Evolutionary conservation across 2,329 filamentous ascomycete genomes (phyloP), one percentile per base, ranked within the genome.

Genomic region (Didymella glomerata): DNA sequence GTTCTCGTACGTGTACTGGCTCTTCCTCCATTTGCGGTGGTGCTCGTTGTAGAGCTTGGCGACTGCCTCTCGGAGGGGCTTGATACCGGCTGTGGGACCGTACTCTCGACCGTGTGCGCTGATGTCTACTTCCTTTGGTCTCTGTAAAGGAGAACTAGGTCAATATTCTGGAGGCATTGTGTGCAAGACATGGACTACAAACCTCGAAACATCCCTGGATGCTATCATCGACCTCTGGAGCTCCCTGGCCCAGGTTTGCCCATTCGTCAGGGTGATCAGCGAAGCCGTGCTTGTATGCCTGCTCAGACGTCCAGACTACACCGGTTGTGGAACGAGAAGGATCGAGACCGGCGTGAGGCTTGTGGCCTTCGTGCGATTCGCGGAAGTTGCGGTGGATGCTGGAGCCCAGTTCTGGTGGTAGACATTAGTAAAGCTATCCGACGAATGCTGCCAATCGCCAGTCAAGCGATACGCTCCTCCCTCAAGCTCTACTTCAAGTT

Each of bases 1-100:
- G 77, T 98, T 98, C 83, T 98, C 94, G 90, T 92, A 97, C 6
- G 91, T 96, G 78, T 98, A 98, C 80, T 96, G 85, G 78, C 90
- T 94, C 11, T 88, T 84, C 81, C 95, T 96, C 73, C 90, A 92
- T 80, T 94, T 81, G 65, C 94, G 88, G 73, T 97, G 94, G 78
- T 94, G 91, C 77, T 90, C 90, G 73, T 98, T 98, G 85, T 98
- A 98, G 62, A 98, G 85, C 60, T 88, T 88, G 57, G 94, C 94
- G 44, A 98, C 93, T 18, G 94, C 94, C 73, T 92, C 90, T 68
- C 94, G 86, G 65, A 98, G 83, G 25, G 92, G 89, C 81, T 92
- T 94, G 83, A 97, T 98, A 71, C 94, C 94, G 38, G 94, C 93
- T 5, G 93, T 97, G 28, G 94, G 94, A 36, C 92, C 82, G 78